Percentiles rank a stretch among this genome's conserved stretches.
phyloP scores from a whole-genome alignment of 2,329 filamentous ascomycete species.

The Amauroascus verrucosus region DNA sequence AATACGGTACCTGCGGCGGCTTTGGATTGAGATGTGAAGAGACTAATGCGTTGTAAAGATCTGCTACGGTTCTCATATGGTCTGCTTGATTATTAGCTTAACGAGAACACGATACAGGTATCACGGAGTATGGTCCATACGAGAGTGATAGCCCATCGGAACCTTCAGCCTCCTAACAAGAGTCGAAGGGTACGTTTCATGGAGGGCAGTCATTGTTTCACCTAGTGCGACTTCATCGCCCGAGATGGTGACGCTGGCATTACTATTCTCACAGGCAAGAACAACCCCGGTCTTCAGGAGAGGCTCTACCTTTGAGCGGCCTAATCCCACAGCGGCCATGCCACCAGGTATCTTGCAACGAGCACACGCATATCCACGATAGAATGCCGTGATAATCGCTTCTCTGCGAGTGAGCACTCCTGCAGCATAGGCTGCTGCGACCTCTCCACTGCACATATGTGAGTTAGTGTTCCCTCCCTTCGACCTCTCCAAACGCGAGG shows the following conservation, averaged over 20 bases:
- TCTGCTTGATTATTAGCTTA: neutral
- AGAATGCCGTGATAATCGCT: slow-evolving; percentile 40
- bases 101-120: no score
- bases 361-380: slow-evolving; percentile 18
- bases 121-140: no score
- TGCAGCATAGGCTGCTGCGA: slow-evolving; percentile 17
- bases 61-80: neutral
- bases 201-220: neutral
- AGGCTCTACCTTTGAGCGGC: neutral
- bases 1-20: neutral
- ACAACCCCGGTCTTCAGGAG: neutral
- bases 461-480: no score
- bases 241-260: slow-evolving; percentile 15
- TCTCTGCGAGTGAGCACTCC: slow-evolving; percentile 25
- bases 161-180: slow-evolving; percentile 11
- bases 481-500: no score
- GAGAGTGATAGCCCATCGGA: slow-evolving; percentile 11
- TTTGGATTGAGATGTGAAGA: neutral
- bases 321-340: slow-evolving; percentile 15
- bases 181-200: slow-evolving; percentile 6
- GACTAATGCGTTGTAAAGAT: neutral
- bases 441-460: slow-evolving; percentile 18
- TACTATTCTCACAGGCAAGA: slow-evolving; percentile 17
- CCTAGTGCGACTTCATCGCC: slow-evolving; percentile 5
- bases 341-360: neutral